Conservation (phyloP, 2,329 filamentous ascomycete genomes). For the Emmonsia crescens region DNA sequence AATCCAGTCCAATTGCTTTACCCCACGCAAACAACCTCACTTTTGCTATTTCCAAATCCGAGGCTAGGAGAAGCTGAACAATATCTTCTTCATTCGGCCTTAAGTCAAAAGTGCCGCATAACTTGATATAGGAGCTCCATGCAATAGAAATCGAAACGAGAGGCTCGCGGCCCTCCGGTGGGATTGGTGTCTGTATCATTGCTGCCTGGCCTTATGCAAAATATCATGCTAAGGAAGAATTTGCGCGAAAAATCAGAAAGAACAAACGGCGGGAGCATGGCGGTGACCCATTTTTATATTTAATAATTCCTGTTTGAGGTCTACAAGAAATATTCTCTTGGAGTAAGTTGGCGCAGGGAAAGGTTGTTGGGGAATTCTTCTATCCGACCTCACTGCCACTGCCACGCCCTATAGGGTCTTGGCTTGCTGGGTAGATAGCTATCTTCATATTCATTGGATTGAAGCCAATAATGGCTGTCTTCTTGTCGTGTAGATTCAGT, state of each 20-base stretch:
- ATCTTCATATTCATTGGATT: neutral
- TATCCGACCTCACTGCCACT: neutral
- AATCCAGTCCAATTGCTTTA: neutral
- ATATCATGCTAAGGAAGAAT: neutral
- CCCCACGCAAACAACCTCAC: neutral
- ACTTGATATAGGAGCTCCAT: neutral
- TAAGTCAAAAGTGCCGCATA: neutral
- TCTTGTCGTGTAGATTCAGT: neutral
- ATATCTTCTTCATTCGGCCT: neutral
- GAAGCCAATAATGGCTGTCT: neutral
- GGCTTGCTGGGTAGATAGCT: neutral
- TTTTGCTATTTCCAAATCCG: neutral
- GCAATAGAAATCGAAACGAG: neutral
- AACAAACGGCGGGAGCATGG: neutral
- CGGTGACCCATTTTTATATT: neutral
- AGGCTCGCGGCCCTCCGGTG: neutral
- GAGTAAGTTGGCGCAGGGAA: neutral
- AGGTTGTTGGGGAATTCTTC: neutral
- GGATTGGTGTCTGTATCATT: neutral
- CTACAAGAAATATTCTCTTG: neutral
- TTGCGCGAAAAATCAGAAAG: neutral
- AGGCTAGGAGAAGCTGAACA: neutral
- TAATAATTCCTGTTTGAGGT: neutral
- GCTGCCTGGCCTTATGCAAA: neutral
- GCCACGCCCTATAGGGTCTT: neutral